These are phyloP conservation scores for Gynandropsis gynandra DNA, from an alignment of 345 rosid genomes.

Conservation along the genomic window DNA sequence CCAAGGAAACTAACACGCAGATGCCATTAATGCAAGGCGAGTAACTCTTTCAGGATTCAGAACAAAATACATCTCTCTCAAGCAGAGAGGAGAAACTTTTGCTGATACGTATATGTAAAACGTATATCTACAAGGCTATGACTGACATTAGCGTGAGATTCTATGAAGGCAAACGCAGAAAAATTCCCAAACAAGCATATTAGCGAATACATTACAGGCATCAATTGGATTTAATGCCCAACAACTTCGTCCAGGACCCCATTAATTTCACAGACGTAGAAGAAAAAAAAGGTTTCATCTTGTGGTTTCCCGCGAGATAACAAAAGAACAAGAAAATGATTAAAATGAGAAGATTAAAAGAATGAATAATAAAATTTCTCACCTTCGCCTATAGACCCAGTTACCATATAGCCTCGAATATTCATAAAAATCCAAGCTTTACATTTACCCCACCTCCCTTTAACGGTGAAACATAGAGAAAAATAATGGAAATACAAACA, in stretches of 20 bases:
- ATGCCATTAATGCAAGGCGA: slow-evolving; percentile 34
- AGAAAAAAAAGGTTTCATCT: slow-evolving; percentile 8
- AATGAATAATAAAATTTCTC: slow-evolving; percentile 18
- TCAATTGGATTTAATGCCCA: slow-evolving; percentile 11
- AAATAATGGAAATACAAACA: slow-evolving; percentile 7
- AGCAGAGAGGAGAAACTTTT: slow-evolving; percentile 5
- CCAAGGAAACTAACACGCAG: slow-evolving; percentile 32
- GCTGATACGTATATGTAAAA: neutral
- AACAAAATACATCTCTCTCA: neutral
- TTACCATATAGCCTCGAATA: slow-evolving; percentile 34
- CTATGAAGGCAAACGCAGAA: neutral
- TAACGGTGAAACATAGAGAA: slow-evolving; percentile 30
- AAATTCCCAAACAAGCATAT: slow-evolving; percentile 13
- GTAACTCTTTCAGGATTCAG: slow-evolving; percentile 5
- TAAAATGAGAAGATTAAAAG: slow-evolving; percentile 2
- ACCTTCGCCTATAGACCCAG: slow-evolving; percentile 25
- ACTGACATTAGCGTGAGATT: slow-evolving; percentile 15
- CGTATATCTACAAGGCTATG: slow-evolving; percentile 3
- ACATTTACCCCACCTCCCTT: slow-evolving; percentile 14
- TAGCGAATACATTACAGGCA: slow-evolving; percentile 19
- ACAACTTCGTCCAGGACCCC: slow-evolving; percentile 10
- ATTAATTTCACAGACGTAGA: slow-evolving; percentile 7
- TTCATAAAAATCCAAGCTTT: slow-evolving; percentile 35
- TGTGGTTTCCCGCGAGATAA: neutral
- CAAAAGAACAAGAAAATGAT: neutral